Percentiles rank a stretch among this genome's conserved stretches.
Evolutionary conservation across 2,329 filamentous ascomycete genomes (phyloP).

Genomic region (Coleophoma cylindrospora): DNA sequence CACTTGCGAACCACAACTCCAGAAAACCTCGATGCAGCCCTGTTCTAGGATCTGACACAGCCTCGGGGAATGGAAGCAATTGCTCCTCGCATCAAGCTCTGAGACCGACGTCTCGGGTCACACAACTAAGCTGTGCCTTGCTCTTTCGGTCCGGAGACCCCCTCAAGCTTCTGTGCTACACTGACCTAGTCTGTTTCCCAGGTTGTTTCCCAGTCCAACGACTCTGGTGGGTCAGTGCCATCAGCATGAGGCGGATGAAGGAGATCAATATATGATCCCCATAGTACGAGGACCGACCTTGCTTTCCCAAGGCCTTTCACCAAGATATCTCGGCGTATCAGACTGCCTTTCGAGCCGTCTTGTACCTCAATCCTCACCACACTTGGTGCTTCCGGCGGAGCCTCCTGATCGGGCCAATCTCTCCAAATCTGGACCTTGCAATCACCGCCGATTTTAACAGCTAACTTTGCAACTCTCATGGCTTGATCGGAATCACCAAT

Average conservation of each 20-base stretch:
- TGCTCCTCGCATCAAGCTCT: too few relatives aligned
- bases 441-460: slow-evolving; percentile 20
- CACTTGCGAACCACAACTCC: too few relatives aligned
- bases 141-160: too few relatives aligned
- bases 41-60: too few relatives aligned
- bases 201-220: not conserved
- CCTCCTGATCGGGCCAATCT: slow-evolving; percentile 51
- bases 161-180: too few relatives aligned
- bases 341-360: not conserved
- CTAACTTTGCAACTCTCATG: slow-evolving; percentile 50
- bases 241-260: not conserved
- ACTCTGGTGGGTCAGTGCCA: not conserved
- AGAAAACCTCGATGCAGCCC: too few relatives aligned
- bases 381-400: slow-evolving; percentile 16
- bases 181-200: not conserved
- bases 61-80: too few relatives aligned
- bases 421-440: slow-evolving; percentile 50
- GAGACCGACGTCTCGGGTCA: too few relatives aligned
- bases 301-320: slow-evolving; percentile 16
- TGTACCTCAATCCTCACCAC: not conserved
- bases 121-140: too few relatives aligned
- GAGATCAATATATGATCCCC: not conserved
- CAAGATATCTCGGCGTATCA: slow-evolving; percentile 3
- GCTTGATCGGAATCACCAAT: slow-evolving; percentile 68
- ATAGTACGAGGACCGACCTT: slow-evolving; percentile 11